A percentile compares a stretch with the other conserved stretches of the same genome.
phyloP scores from a whole-genome alignment of 192 early-diverging fungal genomes.

The Coemansia reversa region DNA sequence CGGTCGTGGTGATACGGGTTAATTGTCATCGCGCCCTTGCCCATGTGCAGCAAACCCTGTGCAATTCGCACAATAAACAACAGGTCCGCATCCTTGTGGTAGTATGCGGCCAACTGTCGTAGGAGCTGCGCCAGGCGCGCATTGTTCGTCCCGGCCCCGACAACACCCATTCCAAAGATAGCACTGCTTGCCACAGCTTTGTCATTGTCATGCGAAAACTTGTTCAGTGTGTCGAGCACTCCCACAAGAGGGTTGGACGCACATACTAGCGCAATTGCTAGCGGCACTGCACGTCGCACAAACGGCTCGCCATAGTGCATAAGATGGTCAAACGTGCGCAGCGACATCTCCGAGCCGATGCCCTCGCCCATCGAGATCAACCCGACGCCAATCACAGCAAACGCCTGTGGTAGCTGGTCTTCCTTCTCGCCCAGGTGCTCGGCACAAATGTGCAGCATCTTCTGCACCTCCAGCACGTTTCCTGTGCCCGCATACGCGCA shows the following conservation, averaged over 20 bases:
- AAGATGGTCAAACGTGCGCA: slow-evolving; percentile 94
- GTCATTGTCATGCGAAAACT: slow-evolving; percentile 99
- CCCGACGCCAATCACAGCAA: slow-evolving; percentile 94
- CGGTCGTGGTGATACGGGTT: slow-evolving; percentile 95
- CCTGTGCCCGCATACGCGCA: slow-evolving; percentile 92
- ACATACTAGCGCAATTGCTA: slow-evolving; percentile 92
- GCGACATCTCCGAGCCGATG: slow-evolving; percentile 92
- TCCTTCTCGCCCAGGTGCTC: slow-evolving; percentile 89
- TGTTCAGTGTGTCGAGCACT: slow-evolving; percentile 93
- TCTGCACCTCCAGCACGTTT: slow-evolving; percentile 95
- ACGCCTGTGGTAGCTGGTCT: slow-evolving; percentile 88
- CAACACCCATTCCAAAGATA: slow-evolving; percentile 98
- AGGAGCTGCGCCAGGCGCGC: slow-evolving; percentile 97
- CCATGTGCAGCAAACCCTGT: slow-evolving; percentile 73
- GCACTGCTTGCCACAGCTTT: slow-evolving; percentile 91
- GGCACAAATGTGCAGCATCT: slow-evolving; percentile 93
- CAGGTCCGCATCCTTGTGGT: slow-evolving; percentile 85
- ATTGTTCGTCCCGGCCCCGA: slow-evolving; percentile 99
- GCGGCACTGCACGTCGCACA: slow-evolving; percentile 89
- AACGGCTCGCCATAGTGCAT: slow-evolving; percentile 99
- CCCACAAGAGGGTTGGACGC: slow-evolving; percentile 92
- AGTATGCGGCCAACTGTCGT: slow-evolving; percentile 93
- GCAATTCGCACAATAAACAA: slow-evolving; percentile 61
- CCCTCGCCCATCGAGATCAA: slow-evolving; percentile 97
- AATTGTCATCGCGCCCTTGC: slow-evolving; percentile 96